phyloP scores from a whole-genome alignment of 306 rosid species.

The Argentina anserina region DNA sequence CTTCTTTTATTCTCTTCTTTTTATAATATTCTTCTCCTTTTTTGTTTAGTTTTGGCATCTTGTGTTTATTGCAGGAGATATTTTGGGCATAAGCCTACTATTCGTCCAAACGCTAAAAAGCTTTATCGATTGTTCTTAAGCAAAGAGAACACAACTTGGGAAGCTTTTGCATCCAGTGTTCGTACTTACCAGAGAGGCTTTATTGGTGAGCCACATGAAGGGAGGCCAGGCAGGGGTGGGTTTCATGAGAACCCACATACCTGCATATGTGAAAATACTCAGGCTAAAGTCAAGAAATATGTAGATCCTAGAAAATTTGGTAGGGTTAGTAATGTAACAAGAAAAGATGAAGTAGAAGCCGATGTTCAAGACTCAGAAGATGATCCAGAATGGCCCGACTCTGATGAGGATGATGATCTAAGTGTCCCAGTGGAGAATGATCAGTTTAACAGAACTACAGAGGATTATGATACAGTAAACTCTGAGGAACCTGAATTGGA shows the following conservation, averaged over 20 bases:
- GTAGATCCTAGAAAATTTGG: slow-evolving; percentile 47
- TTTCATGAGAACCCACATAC: slow-evolving; percentile 94
- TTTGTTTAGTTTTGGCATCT: slow-evolving; percentile 21
- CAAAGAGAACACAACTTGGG: slow-evolving; percentile 86
- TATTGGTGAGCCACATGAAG: slow-evolving; percentile 92
- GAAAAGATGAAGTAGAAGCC: slow-evolving; percentile 32
- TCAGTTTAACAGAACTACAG: slow-evolving; percentile 42
- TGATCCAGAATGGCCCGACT: slow-evolving; percentile 60
- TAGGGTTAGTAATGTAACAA: slow-evolving; percentile 38
- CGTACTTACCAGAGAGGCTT: slow-evolving; percentile 89
- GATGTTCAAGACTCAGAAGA: slow-evolving; percentile 49
- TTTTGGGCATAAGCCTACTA: slow-evolving; percentile 96
- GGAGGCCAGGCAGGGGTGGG: slow-evolving; percentile 92
- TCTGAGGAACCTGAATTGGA: slow-evolving; percentile 82
- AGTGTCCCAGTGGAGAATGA: slow-evolving; percentile 52
- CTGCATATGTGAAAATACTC: slow-evolving; percentile 84
- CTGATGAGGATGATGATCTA: slow-evolving; percentile 67
- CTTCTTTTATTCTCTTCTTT: background rate
- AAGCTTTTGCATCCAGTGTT: slow-evolving; percentile 66
- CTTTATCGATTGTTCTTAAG: slow-evolving; percentile 64
- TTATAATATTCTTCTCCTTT: slow-evolving; percentile 13
- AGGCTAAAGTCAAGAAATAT: slow-evolving; percentile 38
- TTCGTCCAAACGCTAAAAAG: slow-evolving; percentile 97
- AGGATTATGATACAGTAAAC: slow-evolving; percentile 61
- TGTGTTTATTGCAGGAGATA: slow-evolving; percentile 64